phyloP scores from a whole-genome alignment of 2,329 filamentous ascomycete species.

The Pochonia chlamydosporia region DNA sequence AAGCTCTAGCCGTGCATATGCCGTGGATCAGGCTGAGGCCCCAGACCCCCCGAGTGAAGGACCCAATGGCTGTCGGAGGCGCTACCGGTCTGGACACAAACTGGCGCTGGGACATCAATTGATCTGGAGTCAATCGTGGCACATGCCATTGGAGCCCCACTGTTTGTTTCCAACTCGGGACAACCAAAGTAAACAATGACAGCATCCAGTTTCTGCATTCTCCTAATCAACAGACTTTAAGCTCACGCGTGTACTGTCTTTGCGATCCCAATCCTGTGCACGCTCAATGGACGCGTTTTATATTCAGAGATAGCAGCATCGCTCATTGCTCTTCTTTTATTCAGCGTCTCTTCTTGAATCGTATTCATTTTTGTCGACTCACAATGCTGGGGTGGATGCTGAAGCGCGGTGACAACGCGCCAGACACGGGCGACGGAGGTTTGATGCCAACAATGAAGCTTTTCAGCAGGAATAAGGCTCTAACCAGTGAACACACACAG shows the following conservation, averaged over 20 bases:
- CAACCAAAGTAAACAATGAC: conserved; percentile 3
- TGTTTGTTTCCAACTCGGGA: background rate
- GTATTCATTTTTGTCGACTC: background rate
- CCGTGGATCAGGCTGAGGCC: too few relatives aligned
- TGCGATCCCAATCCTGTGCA: background rate
- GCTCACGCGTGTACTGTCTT: background rate
- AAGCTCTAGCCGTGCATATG: too few relatives aligned
- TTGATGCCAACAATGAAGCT: background rate
- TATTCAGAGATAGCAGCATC: background rate
- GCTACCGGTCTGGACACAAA: too few relatives aligned
- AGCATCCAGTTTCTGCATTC: background rate
- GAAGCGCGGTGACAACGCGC: conserved; percentile 36
- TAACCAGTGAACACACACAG: conserved; percentile 15
- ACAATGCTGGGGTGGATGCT: conserved; percentile 57
- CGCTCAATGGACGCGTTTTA: background rate
- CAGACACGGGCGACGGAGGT: conserved; percentile 22
- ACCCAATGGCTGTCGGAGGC: too few relatives aligned
- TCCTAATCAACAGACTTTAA: background rate
- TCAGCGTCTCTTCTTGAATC: background rate
- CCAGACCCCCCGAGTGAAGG: too few relatives aligned
- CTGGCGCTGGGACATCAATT: background rate
- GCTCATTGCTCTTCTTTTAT: background rate
- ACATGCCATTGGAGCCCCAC: background rate
- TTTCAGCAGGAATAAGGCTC: background rate
- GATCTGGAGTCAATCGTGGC: background rate